Evolutionary conservation across 768 basidiomycete species (phyloP).

Genomic region (Artomyces pyxidatus): DNA sequence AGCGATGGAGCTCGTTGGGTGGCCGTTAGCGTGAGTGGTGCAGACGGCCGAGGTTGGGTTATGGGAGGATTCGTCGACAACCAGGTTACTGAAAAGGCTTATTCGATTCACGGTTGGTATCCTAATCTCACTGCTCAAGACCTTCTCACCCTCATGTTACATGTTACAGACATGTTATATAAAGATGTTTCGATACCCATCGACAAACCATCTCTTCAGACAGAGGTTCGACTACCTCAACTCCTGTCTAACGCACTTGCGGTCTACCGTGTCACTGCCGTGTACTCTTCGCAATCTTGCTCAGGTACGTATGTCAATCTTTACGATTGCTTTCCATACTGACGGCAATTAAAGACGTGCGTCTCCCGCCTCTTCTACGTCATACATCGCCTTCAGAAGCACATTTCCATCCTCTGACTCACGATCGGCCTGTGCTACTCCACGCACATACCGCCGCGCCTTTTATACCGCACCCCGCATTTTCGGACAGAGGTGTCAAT

Average conservation of each 20-base stretch:
- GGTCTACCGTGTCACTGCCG: slow-evolving; percentile 50
- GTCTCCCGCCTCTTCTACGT: slow-evolving; percentile 58
- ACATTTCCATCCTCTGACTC: slow-evolving; percentile 47
- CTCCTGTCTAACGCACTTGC: slow-evolving; percentile 54
- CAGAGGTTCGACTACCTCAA: slow-evolving; percentile 42
- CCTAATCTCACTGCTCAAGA: slow-evolving; percentile 7
- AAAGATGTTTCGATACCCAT: slow-evolving; percentile 21
- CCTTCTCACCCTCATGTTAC: slow-evolving; percentile 5
- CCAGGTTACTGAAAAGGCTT: slow-evolving; percentile 25
- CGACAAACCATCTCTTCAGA: slow-evolving; percentile 30
- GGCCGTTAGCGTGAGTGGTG: slow-evolving; percentile 43
- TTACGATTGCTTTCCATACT: background rate
- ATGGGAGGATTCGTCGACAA: slow-evolving; percentile 41
- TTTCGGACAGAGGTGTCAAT: slow-evolving; percentile 32
- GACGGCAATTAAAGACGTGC: slow-evolving; percentile 29
- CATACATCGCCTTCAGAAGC: slow-evolving; percentile 65
- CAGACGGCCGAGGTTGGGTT: slow-evolving; percentile 54
- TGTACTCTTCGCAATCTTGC: slow-evolving; percentile 20
- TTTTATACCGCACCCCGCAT: slow-evolving; percentile 34
- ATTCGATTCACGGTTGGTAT: slow-evolving; percentile 38
- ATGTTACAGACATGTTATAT: slow-evolving; percentile 9
- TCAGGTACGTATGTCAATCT: slow-evolving; percentile 16
- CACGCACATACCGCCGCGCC: slow-evolving; percentile 67
- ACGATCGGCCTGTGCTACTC: slow-evolving; percentile 37
- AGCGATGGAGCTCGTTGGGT: slow-evolving; percentile 32